Conservation (phyloP, 129 eudicot genomes). For the Tagetes patula region DNA sequence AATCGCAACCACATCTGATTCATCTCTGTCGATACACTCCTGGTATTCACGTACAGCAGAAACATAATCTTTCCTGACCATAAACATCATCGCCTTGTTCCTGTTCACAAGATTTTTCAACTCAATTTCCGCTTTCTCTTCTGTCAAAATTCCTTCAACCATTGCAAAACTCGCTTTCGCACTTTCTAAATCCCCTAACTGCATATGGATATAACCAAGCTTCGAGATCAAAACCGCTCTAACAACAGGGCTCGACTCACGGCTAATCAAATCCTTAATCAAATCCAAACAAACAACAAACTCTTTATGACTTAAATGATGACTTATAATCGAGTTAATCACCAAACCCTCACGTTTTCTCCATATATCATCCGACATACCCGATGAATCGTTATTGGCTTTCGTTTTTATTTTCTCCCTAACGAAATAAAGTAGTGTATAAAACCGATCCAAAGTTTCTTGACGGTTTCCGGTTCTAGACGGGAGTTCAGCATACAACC, state of each 20-base stretch:
- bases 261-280: conserved; percentile 43
- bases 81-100: conserved; percentile 74
- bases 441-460: conserved; percentile 69
- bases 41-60: conserved; percentile 95
- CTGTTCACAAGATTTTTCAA: conserved; percentile 72
- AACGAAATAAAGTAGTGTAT: conserved; percentile 54
- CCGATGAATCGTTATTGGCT: neutral
- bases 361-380: conserved; percentile 49
- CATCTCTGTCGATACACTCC: conserved; percentile 86
- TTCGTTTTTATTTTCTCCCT: conserved; percentile 26
- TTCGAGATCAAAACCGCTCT: conserved; percentile 48
- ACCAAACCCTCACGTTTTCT: conserved; percentile 66
- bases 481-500: conserved; percentile 78
- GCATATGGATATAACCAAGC: conserved; percentile 52
- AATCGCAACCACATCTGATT: conserved; percentile 73
- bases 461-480: conserved; percentile 46
- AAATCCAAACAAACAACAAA: conserved; percentile 64
- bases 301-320: conserved; percentile 76
- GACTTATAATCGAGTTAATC: conserved; percentile 57
- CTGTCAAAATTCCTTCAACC: conserved; percentile 47
- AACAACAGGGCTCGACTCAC: conserved; percentile 24
- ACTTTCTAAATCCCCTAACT: conserved; percentile 74
- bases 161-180: conserved; percentile 53
- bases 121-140: conserved; percentile 39
- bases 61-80: conserved; percentile 89